phyloP scores from a whole-genome alignment of 768 basidiomycete genomes.

The Naganishia friedmannii region DNA sequence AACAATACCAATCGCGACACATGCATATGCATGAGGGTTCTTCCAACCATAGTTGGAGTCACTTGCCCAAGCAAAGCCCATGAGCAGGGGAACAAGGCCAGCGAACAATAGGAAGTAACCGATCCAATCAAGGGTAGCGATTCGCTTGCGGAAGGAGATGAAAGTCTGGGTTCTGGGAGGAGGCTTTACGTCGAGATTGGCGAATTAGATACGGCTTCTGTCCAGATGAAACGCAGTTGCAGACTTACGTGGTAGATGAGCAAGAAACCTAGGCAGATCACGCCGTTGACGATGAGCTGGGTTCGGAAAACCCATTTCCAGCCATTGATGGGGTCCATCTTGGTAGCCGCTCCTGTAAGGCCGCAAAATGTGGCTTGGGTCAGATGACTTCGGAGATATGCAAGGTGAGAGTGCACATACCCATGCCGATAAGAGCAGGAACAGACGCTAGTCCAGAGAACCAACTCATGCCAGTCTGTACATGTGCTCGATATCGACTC shows the following conservation, averaged over 20 bases:
- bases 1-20: background rate
- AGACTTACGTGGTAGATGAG: background rate
- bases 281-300: background rate
- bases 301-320: constrained; percentile 5
- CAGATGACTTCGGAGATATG: too few relatives aligned
- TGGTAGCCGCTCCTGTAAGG: background rate
- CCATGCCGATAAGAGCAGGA: constrained; percentile 1
- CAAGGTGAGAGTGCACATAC: background rate
- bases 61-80: background rate
- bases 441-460: background rate
- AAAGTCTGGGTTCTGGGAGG: constrained; percentile 4
- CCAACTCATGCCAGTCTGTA: constrained; percentile 4
- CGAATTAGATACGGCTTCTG: background rate
- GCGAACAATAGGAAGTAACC: constrained; percentile 5
- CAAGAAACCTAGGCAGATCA: background rate
- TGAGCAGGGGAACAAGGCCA: background rate
- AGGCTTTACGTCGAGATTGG: background rate
- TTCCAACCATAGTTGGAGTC: background rate
- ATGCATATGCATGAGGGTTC: background rate
- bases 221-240: background rate
- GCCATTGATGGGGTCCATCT: background rate
- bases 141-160: constrained; percentile 1
- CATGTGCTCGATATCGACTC: background rate
- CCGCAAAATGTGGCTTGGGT: background rate
- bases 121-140: background rate